phyloP scores from a whole-genome alignment of 2,329 filamentous ascomycete species.

The Emericellopsis atlantica region DNA sequence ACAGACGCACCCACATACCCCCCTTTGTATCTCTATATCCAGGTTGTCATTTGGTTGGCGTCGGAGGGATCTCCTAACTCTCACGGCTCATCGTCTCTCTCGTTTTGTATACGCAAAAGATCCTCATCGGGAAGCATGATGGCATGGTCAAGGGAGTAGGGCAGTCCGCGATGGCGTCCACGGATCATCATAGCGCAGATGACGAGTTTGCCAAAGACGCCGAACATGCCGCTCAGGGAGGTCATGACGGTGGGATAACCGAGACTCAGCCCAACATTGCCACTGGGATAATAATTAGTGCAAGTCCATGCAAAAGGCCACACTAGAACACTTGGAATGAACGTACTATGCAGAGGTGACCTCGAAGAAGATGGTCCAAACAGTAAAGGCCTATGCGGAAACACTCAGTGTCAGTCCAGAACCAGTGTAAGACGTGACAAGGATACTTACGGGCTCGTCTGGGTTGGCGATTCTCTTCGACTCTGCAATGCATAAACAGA shows the following conservation, averaged over 20 bases:
- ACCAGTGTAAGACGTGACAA: too few relatives aligned
- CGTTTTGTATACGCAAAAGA: not conserved
- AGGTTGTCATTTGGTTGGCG: too few relatives aligned
- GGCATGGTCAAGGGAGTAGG: slow-evolving; percentile 19
- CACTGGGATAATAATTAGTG: slow-evolving; percentile 8
- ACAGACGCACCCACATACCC: too few relatives aligned
- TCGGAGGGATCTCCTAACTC: too few relatives aligned
- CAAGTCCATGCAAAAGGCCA: too few relatives aligned
- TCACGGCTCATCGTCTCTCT: too few relatives aligned
- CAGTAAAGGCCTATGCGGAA: slow-evolving; percentile 2
- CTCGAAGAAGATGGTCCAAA: slow-evolving; percentile 5
- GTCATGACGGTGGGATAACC: slow-evolving; percentile 15
- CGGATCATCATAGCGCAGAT: slow-evolving; percentile 25
- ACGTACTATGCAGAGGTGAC: slow-evolving; percentile 5
- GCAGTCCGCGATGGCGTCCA: slow-evolving; percentile 20
- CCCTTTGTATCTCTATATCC: too few relatives aligned
- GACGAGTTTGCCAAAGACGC: slow-evolving; percentile 19
- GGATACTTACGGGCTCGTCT: not conserved
- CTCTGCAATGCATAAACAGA: slow-evolving; percentile 17
- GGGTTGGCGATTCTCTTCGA: slow-evolving; percentile 2
- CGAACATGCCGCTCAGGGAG: slow-evolving; percentile 17
- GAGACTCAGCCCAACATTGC: slow-evolving; percentile 21
- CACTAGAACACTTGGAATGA: not conserved
- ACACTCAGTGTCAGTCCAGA: not conserved
- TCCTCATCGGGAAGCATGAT: slow-evolving; percentile 14